phyloP scores from a whole-genome alignment of 2,329 filamentous ascomycete genomes.

The Periconia digitata region DNA sequence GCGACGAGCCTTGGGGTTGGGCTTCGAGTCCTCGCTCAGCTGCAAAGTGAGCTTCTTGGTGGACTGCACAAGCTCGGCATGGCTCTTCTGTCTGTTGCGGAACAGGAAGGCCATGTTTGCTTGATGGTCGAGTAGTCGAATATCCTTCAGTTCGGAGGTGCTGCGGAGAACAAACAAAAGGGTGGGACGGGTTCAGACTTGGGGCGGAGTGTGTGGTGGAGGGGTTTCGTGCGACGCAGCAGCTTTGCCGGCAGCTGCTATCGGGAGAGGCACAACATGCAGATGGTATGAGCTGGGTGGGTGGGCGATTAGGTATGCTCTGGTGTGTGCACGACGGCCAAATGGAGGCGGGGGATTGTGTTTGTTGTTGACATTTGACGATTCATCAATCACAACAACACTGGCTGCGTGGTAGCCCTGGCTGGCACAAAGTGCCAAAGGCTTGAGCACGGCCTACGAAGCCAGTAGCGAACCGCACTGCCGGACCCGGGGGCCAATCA shows the following conservation, averaged over 20 bases:
- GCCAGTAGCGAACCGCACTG: no score
- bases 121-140: slow-evolving; percentile 13
- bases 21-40: slow-evolving; percentile 58
- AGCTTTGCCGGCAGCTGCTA: slow-evolving; percentile 36
- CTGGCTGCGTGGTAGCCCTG: slow-evolving; percentile 18
- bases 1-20: slow-evolving; percentile 56
- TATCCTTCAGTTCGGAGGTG: no score
- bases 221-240: slow-evolving; percentile 25
- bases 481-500: neutral
- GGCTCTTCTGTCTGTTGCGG: slow-evolving; percentile 62
- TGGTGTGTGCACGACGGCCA: no score
- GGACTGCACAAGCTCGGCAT: slow-evolving; percentile 62
- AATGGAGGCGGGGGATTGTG: slow-evolving; percentile 24
- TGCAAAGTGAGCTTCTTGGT: slow-evolving; percentile 65
- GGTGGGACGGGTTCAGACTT: slow-evolving; percentile 19
- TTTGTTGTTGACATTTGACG: slow-evolving; percentile 37
- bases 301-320: no score
- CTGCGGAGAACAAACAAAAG: slow-evolving; percentile 16
- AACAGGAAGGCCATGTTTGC: slow-evolving; percentile 70
- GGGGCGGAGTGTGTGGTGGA: slow-evolving; percentile 11
- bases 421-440: slow-evolving; percentile 1
- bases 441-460: no score
- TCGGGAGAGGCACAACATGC: slow-evolving; percentile 33
- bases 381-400: no score
- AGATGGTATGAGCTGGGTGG: slow-evolving; percentile 11